Evolutionary conservation across 257 asterid species (phyloP), one percentile per base, ranked within the genome.

Genomic region (Ehretia macrophylla): DNA sequence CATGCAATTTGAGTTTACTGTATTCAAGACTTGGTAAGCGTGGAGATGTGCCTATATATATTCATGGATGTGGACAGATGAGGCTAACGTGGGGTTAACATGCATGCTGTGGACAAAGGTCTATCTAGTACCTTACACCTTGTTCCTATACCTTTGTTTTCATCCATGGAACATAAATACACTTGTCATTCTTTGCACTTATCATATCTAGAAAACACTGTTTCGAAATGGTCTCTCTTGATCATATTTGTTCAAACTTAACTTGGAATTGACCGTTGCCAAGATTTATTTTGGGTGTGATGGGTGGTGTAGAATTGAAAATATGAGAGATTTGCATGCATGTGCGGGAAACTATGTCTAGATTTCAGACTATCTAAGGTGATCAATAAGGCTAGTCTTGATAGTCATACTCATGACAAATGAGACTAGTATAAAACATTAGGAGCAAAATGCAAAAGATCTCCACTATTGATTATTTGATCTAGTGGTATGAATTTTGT

Each of bases 371-470:
- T 27, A 10, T 51, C 17, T 51, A 20, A 1, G 56, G 4, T 27
- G 32, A 9, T 11, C 56, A 20, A 12, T 35, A 53, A n/a, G 39
- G 11, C 5, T 35, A 14, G 16, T 53, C 18, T 53, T 53, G 58
- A 53, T 53, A n/a, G 17, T 53, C n/a, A n/a, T n/a, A n/a, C n/a
- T n/a, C n/a, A n/a, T n/a, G 58, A 53, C 58, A 20, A 53, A 13
- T 53, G 58, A 53, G 17, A 53, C 38, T 21, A 19, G 32, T 19
- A 52, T 51, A n/a, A n/a, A n/a, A n/a, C n/a, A n/a, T n/a, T n/a
- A n/a, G n/a, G n/a, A n/a, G n/a, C n/a, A n/a, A n/a, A n/a, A n/a
- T n/a, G n/a, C n/a, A n/a, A n/a, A n/a, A n/a, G n/a, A n/a, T n/a
- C n/a, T n/a, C n/a, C n/a, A n/a, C n/a, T n/a, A n/a, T n/a, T n/a